A percentile compares a stretch with the other conserved stretches of the same genome.
Conservation (phyloP, 163 green algal species). For the Chlamydomonas reinhardtii region DNA sequence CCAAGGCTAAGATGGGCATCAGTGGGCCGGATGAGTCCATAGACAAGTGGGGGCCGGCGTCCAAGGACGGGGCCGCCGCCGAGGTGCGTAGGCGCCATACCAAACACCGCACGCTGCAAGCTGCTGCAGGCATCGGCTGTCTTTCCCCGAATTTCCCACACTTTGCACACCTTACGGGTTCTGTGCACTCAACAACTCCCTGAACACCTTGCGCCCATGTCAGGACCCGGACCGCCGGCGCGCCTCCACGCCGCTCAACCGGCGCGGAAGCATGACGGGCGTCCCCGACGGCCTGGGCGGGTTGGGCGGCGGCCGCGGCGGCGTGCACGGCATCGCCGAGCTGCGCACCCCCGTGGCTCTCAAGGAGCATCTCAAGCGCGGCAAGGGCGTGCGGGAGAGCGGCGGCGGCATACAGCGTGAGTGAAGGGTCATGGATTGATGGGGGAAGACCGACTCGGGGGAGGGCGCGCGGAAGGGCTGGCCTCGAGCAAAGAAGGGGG, state of each 20-base stretch:
- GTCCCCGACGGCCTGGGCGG: background rate
- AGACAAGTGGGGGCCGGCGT: slow-evolving; percentile 9
- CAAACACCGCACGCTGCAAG: too few relatives aligned
- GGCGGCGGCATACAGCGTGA: slow-evolving; percentile 15
- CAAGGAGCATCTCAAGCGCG: slow-evolving; percentile 47
- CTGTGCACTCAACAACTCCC: too few relatives aligned
- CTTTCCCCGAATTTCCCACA: background rate
- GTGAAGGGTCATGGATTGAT: too few relatives aligned
- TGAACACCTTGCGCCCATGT: too few relatives aligned
- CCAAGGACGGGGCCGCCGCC: background rate
- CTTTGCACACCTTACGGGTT: too few relatives aligned
- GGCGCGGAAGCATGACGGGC: background rate
- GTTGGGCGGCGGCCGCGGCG: background rate
- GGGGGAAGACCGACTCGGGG: background rate
- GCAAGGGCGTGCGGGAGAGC: slow-evolving; percentile 7
- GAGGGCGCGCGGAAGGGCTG: too few relatives aligned
- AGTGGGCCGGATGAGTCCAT: slow-evolving; percentile 17
- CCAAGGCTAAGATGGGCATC: slow-evolving; percentile 19
- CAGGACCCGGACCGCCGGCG: slow-evolving; percentile 18
- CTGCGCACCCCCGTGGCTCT: slow-evolving; percentile 38
- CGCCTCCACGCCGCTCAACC: background rate
- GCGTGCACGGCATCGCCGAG: slow-evolving; percentile 19
- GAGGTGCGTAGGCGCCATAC: background rate
- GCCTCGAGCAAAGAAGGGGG: too few relatives aligned
- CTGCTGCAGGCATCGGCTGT: background rate